Evolutionary conservation across 2,329 filamentous ascomycete genomes (phyloP).

Genomic region (Fusarium foetens): DNA sequence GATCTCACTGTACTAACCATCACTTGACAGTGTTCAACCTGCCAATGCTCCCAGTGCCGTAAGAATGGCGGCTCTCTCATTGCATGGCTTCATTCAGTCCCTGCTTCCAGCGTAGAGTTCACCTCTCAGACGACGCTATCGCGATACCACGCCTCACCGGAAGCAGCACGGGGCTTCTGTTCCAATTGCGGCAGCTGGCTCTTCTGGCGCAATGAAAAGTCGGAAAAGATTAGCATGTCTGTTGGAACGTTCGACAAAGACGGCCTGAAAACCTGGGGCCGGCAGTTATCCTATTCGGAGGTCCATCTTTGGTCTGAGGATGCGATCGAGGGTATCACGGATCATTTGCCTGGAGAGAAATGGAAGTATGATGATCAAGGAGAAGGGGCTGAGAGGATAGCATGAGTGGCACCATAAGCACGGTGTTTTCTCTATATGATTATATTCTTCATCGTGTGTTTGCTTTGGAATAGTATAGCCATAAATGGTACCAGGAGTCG

Average conservation of each 20-base stretch:
- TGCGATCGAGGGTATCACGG: conserved; percentile 61
- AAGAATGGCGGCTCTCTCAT: conserved; percentile 61
- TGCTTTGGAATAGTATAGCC: conserved; percentile 3
- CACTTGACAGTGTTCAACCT: conserved; percentile 54
- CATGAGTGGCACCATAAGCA: background rate
- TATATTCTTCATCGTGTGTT: background rate
- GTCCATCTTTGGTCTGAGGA: conserved; percentile 56
- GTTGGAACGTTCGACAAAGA: conserved; percentile 59
- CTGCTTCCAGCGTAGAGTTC: conserved; percentile 50
- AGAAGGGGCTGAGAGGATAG: conserved; percentile 37
- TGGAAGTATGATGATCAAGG: conserved; percentile 37
- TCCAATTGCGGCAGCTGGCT: conserved; percentile 59
- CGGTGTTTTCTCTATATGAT: background rate
- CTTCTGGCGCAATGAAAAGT: conserved; percentile 54
- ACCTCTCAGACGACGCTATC: conserved; percentile 48
- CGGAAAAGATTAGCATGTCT: conserved; percentile 48
- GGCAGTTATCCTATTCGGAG: conserved; percentile 52
- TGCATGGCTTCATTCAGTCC: conserved; percentile 54
- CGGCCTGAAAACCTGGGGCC: conserved; percentile 53
- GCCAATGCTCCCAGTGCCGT: conserved; percentile 67
- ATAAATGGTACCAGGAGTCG: background rate
- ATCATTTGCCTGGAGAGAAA: conserved; percentile 49
- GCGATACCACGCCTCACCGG: conserved; percentile 54
- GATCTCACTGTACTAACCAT: background rate
- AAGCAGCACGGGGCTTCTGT: conserved; percentile 60